Percentiles rank a stretch among this genome's conserved stretches.
Evolutionary conservation across 169 alveolate species (phyloP).

Genomic region (Plasmodium knowlesi): DNA sequence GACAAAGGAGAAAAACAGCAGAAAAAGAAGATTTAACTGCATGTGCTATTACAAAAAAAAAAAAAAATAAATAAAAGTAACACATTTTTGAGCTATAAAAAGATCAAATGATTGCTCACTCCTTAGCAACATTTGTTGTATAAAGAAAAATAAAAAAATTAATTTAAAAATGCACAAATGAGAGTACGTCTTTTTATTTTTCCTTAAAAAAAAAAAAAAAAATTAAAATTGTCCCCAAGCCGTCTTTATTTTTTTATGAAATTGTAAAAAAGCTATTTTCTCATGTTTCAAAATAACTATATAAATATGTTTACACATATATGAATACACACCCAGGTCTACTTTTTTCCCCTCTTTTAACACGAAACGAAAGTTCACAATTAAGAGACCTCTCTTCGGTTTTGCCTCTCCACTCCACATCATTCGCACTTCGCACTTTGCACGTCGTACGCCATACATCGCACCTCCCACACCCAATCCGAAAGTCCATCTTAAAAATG

Average conservation of each 20-base stretch:
- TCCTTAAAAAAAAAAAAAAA: neutral
- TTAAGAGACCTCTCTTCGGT: neutral
- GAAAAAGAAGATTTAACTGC: neutral
- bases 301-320: neutral
- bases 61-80: neutral
- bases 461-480: neutral
- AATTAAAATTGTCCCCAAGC: neutral
- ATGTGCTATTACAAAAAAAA: neutral
- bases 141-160: conserved; percentile 7
- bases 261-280: neutral
- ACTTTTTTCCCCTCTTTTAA: neutral
- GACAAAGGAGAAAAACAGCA: neutral
- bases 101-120: neutral
- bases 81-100: conserved; percentile 19
- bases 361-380: neutral
- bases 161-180: conserved; percentile 1
- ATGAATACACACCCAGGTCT: neutral
- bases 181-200: neutral
- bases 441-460: neutral
- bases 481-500: neutral
- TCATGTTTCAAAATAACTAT: neutral
- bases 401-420: neutral
- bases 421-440: neutral
- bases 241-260: neutral
- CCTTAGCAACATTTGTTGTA: neutral